Conservation (phyloP, 1,284 basidiomycete genomes). For the Erythrobasidium hasegawianum region DNA sequence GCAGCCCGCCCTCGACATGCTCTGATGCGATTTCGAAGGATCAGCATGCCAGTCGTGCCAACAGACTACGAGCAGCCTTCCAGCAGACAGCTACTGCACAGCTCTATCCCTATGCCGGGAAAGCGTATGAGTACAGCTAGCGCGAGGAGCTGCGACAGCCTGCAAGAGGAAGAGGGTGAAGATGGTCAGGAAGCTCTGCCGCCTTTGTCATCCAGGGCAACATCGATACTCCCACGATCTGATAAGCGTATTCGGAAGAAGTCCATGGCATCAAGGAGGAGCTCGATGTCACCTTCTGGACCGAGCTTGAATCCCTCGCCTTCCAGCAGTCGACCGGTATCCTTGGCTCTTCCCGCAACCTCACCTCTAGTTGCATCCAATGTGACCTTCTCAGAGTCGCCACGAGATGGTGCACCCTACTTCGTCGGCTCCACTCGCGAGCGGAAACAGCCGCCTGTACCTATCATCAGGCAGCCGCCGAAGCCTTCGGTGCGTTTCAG, state of each 20-base stretch:
- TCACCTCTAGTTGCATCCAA: conserved; percentile 23
- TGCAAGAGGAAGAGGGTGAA: conserved; percentile 37
- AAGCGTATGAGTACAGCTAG: conserved; percentile 36
- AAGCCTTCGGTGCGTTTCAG: conserved; percentile 23
- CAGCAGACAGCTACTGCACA: not conserved
- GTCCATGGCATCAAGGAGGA: not conserved
- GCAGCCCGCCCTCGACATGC: conserved; percentile 24
- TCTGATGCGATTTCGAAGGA: conserved; percentile 32
- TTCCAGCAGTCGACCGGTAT: conserved; percentile 19
- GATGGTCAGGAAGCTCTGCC: too few relatives aligned
- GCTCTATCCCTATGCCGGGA: not conserved
- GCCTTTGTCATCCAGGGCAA: too few relatives aligned
- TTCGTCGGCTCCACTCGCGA: conserved; percentile 7
- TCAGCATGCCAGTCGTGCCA: conserved; percentile 32
- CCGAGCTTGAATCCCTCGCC: not conserved
- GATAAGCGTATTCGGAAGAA: not conserved
- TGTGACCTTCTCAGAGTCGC: not conserved
- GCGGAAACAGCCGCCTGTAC: not conserved
- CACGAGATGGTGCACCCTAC: not conserved
- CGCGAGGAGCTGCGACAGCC: conserved; percentile 37
- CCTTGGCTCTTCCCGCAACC: conserved; percentile 22
- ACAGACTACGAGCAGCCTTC: not conserved
- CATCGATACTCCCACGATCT: conserved; percentile 2
- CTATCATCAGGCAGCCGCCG: not conserved
- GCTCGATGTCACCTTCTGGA: not conserved